Conservation (phyloP, 2,329 filamentous ascomycete species). For the Aspergillus sergii region DNA sequence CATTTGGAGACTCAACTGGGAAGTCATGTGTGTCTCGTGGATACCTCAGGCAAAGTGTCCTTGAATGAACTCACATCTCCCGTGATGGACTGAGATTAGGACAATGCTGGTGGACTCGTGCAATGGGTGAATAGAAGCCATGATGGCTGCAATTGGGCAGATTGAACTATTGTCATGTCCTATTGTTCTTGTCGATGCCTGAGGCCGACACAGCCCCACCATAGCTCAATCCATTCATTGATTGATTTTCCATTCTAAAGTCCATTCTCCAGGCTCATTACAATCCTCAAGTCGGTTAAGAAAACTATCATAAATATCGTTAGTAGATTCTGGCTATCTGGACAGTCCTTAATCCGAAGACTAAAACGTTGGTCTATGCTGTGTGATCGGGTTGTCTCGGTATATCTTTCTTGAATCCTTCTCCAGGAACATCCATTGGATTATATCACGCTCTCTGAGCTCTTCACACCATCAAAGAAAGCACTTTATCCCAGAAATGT, state of each 20-base stretch:
- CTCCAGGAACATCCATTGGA: background rate
- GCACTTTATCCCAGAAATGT: conserved; percentile 21
- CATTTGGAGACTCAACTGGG: background rate
- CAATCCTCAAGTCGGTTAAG: background rate
- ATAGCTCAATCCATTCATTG: conserved; percentile 6
- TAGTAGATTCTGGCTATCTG: background rate
- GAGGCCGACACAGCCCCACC: conserved; percentile 21
- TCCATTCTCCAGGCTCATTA: background rate
- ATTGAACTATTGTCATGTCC: conserved; percentile 21
- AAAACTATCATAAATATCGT: background rate
- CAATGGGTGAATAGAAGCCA: background rate
- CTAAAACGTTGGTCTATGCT: background rate
- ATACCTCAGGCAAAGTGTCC: background rate
- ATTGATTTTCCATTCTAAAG: conserved; percentile 10
- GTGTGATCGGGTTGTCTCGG: background rate
- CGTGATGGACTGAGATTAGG: too few species aligned
- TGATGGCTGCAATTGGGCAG: background rate
- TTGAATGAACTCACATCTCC: background rate
- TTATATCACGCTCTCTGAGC: background rate
- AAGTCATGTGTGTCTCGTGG: background rate
- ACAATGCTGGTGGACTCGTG: too few species aligned
- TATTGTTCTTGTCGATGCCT: conserved; percentile 29
- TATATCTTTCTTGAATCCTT: background rate
- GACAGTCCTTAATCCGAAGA: background rate
- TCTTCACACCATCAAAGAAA: background rate